Percentiles rank a stretch among this genome's conserved stretches.
Evolutionary conservation across 73 alveolate genomes (phyloP).

Genomic region (Paramecium primaurelia): DNA sequence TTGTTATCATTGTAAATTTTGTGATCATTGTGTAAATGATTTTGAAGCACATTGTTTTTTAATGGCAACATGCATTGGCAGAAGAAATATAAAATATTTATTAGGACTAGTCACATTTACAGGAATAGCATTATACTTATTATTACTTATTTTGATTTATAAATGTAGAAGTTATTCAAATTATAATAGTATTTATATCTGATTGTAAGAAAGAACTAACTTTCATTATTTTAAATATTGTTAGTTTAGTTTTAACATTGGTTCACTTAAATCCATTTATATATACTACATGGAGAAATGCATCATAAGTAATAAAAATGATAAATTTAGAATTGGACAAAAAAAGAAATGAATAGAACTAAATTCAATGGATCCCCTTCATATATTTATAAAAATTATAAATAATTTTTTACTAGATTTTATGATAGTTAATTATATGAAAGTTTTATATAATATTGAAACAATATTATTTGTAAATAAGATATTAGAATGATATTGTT

Average conservation of each 20-base stretch:
- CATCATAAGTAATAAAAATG: neutral
- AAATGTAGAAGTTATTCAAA: neutral
- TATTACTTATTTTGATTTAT: neutral
- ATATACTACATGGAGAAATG: neutral
- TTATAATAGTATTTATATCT: neutral
- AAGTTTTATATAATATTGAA: neutral
- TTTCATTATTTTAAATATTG: neutral
- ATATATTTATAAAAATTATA: neutral
- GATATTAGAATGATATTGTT: neutral
- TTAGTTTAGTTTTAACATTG: neutral
- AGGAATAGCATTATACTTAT: neutral
- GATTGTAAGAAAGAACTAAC: neutral
- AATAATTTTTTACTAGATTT: neutral
- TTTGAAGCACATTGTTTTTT: conserved; percentile 83
- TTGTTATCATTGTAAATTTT: conserved; percentile 47
- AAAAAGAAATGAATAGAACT: neutral
- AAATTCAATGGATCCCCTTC: neutral
- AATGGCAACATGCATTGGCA: conserved; percentile 56
- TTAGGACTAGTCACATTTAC: neutral
- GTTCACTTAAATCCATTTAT: neutral
- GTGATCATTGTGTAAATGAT: conserved; percentile 94
- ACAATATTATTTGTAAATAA: neutral
- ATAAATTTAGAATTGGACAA: neutral
- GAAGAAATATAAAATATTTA: conserved; percentile 34
- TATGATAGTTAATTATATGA: conserved; percentile 7